A percentile compares a stretch with the other conserved stretches of the same genome.
Conservation (phyloP, 129 eudicot genomes). For the Saussurea involucrata region DNA sequence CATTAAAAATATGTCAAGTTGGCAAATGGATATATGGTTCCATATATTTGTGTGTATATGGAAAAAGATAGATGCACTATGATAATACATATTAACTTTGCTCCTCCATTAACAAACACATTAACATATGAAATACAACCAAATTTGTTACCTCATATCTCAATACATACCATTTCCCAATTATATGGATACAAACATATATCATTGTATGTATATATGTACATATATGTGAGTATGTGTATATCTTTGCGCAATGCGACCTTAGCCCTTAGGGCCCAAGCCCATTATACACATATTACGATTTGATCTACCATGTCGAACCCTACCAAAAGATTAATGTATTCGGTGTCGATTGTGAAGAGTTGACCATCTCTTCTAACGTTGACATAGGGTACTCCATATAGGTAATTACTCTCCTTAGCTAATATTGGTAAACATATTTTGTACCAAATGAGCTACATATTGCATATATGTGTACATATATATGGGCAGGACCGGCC, state of each 20-base stretch:
- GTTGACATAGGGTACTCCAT: background rate
- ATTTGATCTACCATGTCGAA: background rate
- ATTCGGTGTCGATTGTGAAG: background rate
- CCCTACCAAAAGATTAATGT: background rate
- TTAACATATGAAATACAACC: no score
- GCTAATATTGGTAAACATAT: background rate
- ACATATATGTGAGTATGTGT: no score
- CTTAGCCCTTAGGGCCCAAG: background rate
- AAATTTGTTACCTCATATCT: no score
- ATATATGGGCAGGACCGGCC: no score
- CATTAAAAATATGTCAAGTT: no score
- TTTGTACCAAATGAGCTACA: no score
- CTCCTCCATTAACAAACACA: background rate
- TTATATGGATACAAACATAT: no score
- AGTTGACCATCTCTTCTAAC: background rate
- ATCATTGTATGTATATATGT: no score
- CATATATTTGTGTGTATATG: background rate
- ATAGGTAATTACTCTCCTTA: background rate
- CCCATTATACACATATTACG: background rate
- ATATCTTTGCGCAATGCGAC: background rate
- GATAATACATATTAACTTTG: background rate
- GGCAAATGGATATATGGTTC: background rate
- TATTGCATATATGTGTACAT: no score
- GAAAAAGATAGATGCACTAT: background rate
- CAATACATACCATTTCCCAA: no score